These are phyloP conservation scores for Aspergillus kassunensis DNA, from an alignment of 495 filamentous ascomycete species.

Conservation along the genomic window DNA sequence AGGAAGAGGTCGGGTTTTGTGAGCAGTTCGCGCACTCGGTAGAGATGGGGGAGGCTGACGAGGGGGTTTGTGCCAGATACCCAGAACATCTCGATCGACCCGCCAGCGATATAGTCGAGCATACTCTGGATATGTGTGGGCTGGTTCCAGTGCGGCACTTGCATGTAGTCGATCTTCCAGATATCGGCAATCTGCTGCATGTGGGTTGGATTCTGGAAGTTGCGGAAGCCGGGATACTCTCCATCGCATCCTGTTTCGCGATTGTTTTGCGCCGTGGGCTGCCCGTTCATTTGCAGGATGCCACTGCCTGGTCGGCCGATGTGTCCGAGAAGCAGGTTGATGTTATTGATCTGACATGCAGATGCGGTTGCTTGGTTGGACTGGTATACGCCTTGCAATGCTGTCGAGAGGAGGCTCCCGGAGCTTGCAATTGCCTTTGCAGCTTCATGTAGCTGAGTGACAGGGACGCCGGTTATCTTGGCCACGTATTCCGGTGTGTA, in stretches of 20 bases:
- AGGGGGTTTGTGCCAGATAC: slow-evolving; percentile 4
- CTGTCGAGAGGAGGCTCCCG: slow-evolving; percentile 4
- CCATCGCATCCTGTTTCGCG: slow-evolving; percentile 7
- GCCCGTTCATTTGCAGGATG: slow-evolving; percentile 7
- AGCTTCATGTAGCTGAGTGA: not conserved
- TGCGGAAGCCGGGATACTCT: slow-evolving; percentile 7
- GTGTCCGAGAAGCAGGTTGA: slow-evolving; percentile 2
- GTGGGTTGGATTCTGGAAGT: slow-evolving; percentile 3
- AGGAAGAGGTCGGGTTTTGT: slow-evolving; percentile 2
- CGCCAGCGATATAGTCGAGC: slow-evolving; percentile 1
- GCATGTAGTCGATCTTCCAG: slow-evolving; percentile 3
- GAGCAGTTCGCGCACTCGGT: not conserved
- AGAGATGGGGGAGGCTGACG: slow-evolving; percentile 8
- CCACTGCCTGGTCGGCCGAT: slow-evolving; percentile 4
- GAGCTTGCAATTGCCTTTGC: not conserved
- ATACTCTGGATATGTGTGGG: slow-evolving; percentile 6
- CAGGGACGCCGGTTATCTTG: slow-evolving; percentile 4
- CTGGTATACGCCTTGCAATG: slow-evolving; percentile 8
- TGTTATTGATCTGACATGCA: slow-evolving; percentile 11
- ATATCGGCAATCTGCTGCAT: slow-evolving; percentile 4
- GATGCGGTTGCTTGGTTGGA: slow-evolving; percentile 6
- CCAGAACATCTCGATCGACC: slow-evolving; percentile 8
- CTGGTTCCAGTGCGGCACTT: slow-evolving; percentile 6
- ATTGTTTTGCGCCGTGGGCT: slow-evolving; percentile 9
- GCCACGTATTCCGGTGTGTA: not conserved